A percentile compares a stretch with the other conserved stretches of the same genome.
Evolutionary conservation across 768 basidiomycete species (phyloP).

Genomic region (Boletus rubroflammeus): DNA sequence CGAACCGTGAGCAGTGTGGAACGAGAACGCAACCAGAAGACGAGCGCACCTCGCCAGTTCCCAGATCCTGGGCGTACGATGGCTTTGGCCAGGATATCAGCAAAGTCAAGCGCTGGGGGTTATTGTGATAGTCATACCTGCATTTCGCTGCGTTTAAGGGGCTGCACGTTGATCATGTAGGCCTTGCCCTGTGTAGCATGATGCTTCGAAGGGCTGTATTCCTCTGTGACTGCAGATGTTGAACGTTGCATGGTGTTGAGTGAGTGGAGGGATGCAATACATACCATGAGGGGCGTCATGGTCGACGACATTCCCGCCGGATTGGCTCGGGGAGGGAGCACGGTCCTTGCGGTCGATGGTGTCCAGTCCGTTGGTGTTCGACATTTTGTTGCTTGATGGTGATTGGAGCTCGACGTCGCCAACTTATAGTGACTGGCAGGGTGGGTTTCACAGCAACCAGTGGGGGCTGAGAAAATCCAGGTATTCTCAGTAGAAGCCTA

Average conservation of each 20-base stretch:
- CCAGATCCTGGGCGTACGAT: conserved; percentile 89
- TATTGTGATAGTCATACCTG: conserved; percentile 48
- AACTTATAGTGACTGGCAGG: conserved; percentile 16
- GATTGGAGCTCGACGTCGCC: not conserved
- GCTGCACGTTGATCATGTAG: conserved; percentile 76
- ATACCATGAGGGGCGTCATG: conserved; percentile 64
- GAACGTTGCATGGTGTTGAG: conserved; percentile 3
- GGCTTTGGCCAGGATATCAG: conserved; percentile 47
- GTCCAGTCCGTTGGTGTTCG: conserved; percentile 19
- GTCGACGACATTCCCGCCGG: conserved; percentile 65
- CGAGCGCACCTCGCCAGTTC: conserved; percentile 49
- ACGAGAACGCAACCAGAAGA: not conserved
- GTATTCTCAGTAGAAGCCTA: not conserved
- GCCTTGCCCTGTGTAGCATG: conserved; percentile 26
- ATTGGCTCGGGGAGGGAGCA: conserved; percentile 37
- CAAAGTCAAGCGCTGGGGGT: not conserved
- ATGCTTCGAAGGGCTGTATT: conserved; percentile 36
- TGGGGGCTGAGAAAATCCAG: not conserved
- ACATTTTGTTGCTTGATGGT: conserved; percentile 17
- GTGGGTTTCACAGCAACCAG: conserved; percentile 11
- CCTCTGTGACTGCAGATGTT: conserved; percentile 58
- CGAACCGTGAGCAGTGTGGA: not conserved
- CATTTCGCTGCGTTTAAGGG: conserved; percentile 82
- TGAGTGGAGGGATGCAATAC: conserved; percentile 19
- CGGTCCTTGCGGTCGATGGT: conserved; percentile 51